Evolutionary conservation across 1,139 yeast species (phyloP).

Genomic region (Arxiozyma bovina): DNA sequence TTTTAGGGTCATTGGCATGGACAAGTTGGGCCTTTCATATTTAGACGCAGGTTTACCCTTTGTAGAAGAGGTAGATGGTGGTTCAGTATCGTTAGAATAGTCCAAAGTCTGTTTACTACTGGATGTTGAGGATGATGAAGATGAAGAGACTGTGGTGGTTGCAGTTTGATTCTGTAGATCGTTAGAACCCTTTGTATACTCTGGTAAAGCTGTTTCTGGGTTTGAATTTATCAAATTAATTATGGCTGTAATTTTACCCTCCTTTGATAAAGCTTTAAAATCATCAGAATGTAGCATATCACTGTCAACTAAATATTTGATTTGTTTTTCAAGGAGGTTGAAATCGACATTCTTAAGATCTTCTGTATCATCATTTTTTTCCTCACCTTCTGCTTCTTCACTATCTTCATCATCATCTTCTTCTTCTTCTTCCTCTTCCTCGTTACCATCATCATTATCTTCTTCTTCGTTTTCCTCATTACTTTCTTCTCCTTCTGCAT

Average conservation of each 20-base stretch:
- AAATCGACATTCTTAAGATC: conserved; percentile 18
- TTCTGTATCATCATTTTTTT: conserved; percentile 6
- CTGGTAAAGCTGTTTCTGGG: conserved; percentile 18
- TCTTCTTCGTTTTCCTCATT: conserved; percentile 4
- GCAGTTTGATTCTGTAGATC: background rate
- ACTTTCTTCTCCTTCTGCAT: background rate
- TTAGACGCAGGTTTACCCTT: conserved; percentile 9
- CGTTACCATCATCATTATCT: conserved; percentile 9
- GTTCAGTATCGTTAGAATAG: conserved; percentile 14
- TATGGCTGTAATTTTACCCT: conserved; percentile 33
- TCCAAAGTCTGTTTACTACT: background rate
- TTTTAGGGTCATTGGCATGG: conserved; percentile 43
- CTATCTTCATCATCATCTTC: conserved; percentile 9
- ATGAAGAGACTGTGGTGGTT: background rate
- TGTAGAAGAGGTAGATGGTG: conserved; percentile 4
- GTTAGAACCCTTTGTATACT: background rate
- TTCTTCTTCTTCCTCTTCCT: conserved; percentile 13
- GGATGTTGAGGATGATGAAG: background rate
- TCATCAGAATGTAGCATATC: conserved; percentile 32
- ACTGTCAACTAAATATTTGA: conserved; percentile 24
- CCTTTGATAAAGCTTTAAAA: conserved; percentile 34
- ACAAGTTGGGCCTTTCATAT: conserved; percentile 45
- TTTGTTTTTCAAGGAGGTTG: conserved; percentile 25
- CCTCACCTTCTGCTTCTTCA: conserved; percentile 8
- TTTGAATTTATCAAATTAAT: conserved; percentile 26